Evolutionary conservation across 1,284 basidiomycete genomes (phyloP).

Genomic region (Schizopora paradoxa): DNA sequence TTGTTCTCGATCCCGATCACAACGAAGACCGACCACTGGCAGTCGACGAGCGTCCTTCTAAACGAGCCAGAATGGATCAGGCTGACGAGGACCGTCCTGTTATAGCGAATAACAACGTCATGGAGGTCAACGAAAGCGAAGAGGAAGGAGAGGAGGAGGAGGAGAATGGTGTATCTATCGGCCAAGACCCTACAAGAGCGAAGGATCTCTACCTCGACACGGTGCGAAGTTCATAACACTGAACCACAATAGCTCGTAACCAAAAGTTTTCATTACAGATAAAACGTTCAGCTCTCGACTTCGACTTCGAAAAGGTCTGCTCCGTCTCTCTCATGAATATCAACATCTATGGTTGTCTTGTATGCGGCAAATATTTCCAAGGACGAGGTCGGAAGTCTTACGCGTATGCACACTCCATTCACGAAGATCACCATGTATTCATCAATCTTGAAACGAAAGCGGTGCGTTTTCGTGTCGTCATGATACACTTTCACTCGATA

Average conservation of each 20-base stretch:
- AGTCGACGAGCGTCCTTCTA: slow-evolving; percentile 35
- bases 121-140: slow-evolving; percentile 3
- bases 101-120: slow-evolving; percentile 17
- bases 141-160: slow-evolving; percentile 27
- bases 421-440: slow-evolving; percentile 97
- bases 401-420: slow-evolving; percentile 95
- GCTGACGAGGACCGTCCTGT: too few relatives aligned
- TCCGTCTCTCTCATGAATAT: slow-evolving; percentile 95
- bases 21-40: too few relatives aligned
- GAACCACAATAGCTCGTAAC: not conserved
- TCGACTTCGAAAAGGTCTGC: slow-evolving; percentile 99
- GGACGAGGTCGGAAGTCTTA: slow-evolving; percentile 90
- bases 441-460: slow-evolving; percentile 92
- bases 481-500: slow-evolving; percentile 22
- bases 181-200: slow-evolving; percentile 45
- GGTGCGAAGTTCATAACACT: slow-evolving; percentile 40
- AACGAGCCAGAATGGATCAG: slow-evolving; percentile 34
- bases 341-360: slow-evolving; percentile 96
- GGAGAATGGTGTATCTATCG: slow-evolving; percentile 31
- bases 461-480: slow-evolving; percentile 39
- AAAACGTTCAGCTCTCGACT: slow-evolving; percentile 86
- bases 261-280: slow-evolving; percentile 51
- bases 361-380: slow-evolving; percentile 99
- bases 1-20: too few relatives aligned
- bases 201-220: slow-evolving; percentile 97